Evolutionary conservation across 1,284 basidiomycete species (phyloP).

Genomic region (Ceratobasidium sp.): DNA sequence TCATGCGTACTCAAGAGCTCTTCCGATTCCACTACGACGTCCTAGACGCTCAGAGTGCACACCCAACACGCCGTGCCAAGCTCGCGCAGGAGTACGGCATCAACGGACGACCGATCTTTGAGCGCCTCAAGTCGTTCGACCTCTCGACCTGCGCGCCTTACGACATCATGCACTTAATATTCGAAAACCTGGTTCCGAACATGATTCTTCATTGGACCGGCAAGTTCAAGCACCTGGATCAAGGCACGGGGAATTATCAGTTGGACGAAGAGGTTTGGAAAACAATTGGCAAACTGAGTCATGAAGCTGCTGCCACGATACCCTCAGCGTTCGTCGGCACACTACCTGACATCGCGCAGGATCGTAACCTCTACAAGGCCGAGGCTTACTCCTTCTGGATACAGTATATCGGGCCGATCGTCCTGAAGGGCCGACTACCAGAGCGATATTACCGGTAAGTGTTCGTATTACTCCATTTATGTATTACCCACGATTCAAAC

Average conservation of each 20-base stretch:
- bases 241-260: conserved; percentile 43
- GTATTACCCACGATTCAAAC: not conserved
- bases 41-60: not conserved
- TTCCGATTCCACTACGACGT: conserved; percentile 8
- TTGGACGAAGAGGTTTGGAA: not conserved
- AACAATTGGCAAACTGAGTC: conserved; percentile 49
- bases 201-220: conserved; percentile 51
- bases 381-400: conserved; percentile 55
- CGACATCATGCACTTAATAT: conserved; percentile 53
- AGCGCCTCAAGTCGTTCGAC: conserved; percentile 49
- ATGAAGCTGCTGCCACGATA: conserved; percentile 48
- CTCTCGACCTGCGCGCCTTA: conserved; percentile 45
- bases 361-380: conserved; percentile 50
- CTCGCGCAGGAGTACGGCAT: conserved; percentile 30
- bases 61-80: not conserved
- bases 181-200: conserved; percentile 34
- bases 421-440: conserved; percentile 48
- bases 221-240: conserved; percentile 50
- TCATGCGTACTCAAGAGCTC: conserved; percentile 27
- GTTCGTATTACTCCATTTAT: conserved; percentile 38
- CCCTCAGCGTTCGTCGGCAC: conserved; percentile 51
- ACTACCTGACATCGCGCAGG: conserved; percentile 49
- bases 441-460: conserved; percentile 50
- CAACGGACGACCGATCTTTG: conserved; percentile 26
- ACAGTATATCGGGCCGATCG: conserved; percentile 49